Percentiles rank a stretch among this genome's conserved stretches.
These are phyloP conservation scores for Boletus sensibilis DNA, from an alignment of 768 basidiomycete genomes.

Conservation along the genomic window DNA sequence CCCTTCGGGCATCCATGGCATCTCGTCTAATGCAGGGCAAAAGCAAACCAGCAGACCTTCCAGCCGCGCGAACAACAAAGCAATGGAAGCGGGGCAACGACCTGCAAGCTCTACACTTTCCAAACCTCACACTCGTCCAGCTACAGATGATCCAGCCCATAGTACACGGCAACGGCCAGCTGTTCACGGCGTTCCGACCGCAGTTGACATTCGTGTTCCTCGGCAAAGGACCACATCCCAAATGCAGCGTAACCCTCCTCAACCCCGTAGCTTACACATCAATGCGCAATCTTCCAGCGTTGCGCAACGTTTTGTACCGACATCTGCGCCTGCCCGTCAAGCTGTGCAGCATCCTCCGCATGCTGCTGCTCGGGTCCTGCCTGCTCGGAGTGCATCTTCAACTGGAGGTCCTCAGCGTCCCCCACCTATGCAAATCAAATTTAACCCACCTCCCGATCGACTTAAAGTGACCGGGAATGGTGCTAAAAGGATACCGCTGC, in stretches of 20 bases:
- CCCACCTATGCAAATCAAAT: constrained; percentile 22
- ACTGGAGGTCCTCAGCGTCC: constrained; percentile 28
- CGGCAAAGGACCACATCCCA: constrained; percentile 22
- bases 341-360: constrained; percentile 6
- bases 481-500: constrained; percentile 34
- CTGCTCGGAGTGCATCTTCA: constrained; percentile 1
- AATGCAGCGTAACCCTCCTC: constrained; percentile 15
- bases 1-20: neutral
- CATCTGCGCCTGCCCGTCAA: constrained; percentile 12
- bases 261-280: constrained; percentile 15
- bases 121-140: constrained; percentile 14
- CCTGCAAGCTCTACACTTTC: constrained; percentile 6
- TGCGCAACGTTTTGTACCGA: constrained; percentile 21
- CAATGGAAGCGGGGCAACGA: constrained; percentile 7
- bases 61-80: constrained; percentile 22
- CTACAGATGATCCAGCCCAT: neutral
- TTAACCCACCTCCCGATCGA: constrained; percentile 20
- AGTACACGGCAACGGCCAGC: constrained; percentile 8
- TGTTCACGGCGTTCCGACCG: neutral
- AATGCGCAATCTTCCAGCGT: constrained; percentile 15
- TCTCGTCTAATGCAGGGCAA: constrained; percentile 10
- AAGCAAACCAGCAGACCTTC: constrained; percentile 24
- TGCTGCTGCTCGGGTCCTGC: constrained; percentile 1
- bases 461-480: constrained; percentile 31
- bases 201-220: constrained; percentile 7